A percentile compares a stretch with the other conserved stretches of the same genome.
phyloP scores from a whole-genome alignment of 2,329 filamentous ascomycete species.

The Stachybotrys echinatus region DNA sequence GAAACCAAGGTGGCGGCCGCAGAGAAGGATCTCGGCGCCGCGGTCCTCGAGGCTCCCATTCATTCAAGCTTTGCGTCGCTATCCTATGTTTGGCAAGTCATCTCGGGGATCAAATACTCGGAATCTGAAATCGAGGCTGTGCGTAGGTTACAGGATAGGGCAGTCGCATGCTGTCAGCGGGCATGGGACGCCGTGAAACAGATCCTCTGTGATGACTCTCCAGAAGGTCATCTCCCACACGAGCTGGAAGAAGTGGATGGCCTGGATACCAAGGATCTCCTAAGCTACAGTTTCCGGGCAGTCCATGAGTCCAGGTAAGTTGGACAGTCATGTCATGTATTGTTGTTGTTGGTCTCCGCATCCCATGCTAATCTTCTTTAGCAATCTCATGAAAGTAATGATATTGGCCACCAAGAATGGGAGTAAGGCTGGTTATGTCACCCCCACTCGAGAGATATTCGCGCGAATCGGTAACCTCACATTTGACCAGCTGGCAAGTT shows the following conservation, averaged over 20 bases:
- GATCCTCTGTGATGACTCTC: slow-evolving; percentile 87
- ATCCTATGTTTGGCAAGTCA: slow-evolving; percentile 49
- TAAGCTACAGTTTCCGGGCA: slow-evolving; percentile 93
- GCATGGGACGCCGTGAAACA: slow-evolving; percentile 74
- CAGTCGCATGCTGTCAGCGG: slow-evolving; percentile 56
- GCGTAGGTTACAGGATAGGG: slow-evolving; percentile 41
- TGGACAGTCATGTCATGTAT: background rate
- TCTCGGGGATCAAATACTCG: slow-evolving; percentile 34
- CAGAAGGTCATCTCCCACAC: slow-evolving; percentile 78
- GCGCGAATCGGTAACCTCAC: slow-evolving; percentile 65
- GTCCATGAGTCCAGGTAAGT: slow-evolving; percentile 85
- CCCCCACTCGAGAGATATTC: slow-evolving; percentile 51
- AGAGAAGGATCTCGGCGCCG: slow-evolving; percentile 57
- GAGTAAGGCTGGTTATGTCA: slow-evolving; percentile 35
- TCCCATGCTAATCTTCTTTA: slow-evolving; percentile 25
- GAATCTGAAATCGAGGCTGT: slow-evolving; percentile 29
- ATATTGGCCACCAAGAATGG: slow-evolving; percentile 48
- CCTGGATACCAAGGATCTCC: slow-evolving; percentile 76
- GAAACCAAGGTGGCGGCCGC: slow-evolving; percentile 61
- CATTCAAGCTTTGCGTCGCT: slow-evolving; percentile 67
- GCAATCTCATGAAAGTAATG: slow-evolving; percentile 65
- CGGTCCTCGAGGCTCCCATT: slow-evolving; percentile 61
- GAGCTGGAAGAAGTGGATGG: slow-evolving; percentile 68
- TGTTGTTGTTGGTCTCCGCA: background rate
- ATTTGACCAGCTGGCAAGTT: slow-evolving; percentile 74